These are phyloP conservation scores for Kwoniella sp. DNA, from an alignment of 768 basidiomycete species.

Conservation along the genomic window DNA sequence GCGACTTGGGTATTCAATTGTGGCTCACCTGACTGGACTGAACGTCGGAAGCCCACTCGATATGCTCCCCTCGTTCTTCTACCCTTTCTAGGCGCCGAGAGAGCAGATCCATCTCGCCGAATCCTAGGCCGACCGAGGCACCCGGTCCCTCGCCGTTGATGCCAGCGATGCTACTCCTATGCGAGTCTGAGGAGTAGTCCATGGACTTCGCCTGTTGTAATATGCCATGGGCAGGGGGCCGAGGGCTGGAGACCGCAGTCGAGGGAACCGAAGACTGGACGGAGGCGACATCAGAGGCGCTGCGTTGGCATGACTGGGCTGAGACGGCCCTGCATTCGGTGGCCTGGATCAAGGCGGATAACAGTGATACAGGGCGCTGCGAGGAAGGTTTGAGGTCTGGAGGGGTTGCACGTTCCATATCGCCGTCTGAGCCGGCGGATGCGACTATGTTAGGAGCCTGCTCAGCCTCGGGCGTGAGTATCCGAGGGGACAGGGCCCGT, in stretches of 20 bases:
- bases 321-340: constrained; percentile 1
- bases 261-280: constrained; percentile 24
- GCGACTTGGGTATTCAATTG: neutral
- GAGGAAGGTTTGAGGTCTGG: neutral
- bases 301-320: neutral
- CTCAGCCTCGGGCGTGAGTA: constrained; percentile 14
- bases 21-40: constrained; percentile 12
- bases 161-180: no score
- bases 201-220: constrained; percentile 6
- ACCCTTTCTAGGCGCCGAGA: constrained; percentile 18
- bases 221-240: constrained; percentile 11
- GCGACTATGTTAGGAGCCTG: no score
- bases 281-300: neutral
- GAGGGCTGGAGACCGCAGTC: constrained; percentile 28
- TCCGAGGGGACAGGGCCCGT: constrained; percentile 4
- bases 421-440: constrained; percentile 4
- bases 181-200: no score
- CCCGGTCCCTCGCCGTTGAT: constrained; percentile 2
- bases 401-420: no score
- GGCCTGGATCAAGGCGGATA: constrained; percentile 8
- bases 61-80: constrained; percentile 26
- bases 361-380: constrained; percentile 5
- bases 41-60: constrained; percentile 27
- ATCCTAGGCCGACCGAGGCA: constrained; percentile 8
- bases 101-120: constrained; percentile 5